Evolutionary conservation across 345 rosid species (phyloP), one percentile per base, ranked within the genome.

Genomic region (Eucalyptus guilfoylei): DNA sequence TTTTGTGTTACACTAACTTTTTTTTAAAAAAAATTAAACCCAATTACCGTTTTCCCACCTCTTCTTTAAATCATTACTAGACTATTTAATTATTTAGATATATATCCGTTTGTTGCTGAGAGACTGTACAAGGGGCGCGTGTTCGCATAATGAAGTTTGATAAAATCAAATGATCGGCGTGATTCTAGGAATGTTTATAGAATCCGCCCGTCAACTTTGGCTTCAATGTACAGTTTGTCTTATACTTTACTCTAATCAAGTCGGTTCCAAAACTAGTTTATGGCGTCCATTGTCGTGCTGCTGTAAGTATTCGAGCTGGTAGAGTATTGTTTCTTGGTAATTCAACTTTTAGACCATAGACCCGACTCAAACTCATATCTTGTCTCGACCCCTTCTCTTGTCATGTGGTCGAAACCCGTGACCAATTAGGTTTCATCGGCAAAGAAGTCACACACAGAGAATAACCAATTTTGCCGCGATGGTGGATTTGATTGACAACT

Each of bases 351-450:
- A 69, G 24, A 10, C 6, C 24, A 17, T 9, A 17, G 42, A 69
- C 44, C 7, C 10, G 7, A 34, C 37, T 34, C 24, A 11, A 34
- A 9, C 19, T 16, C 24, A 21, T 7, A 17, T 64, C 40, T 64
- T 0, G 3, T 32, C 44, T 21, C 8, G 0, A 15, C 42, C 80
- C 12, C 24, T 21, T 34, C 7, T 64, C 10, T 14, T 6, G 10
- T n/a, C 21, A 64, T n/a, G 3, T 0, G 0, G 76, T 64, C 2
- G 11, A n/a, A 10, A 4, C 6, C 6, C 11, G 4, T 4, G 23
- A 21, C 17, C 24, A 40, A 69, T 34, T 34, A 5, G 44, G 12
- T 69, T 32, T n/a, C 40, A 15, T 7, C 5, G 76, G 23, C 40
- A 64, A 64, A 32, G 21, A n/a, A n/a, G 76, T n/a, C 11, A 2